phyloP scores from a whole-genome alignment of 495 filamentous ascomycete species.

The Bombardia bombarda region DNA sequence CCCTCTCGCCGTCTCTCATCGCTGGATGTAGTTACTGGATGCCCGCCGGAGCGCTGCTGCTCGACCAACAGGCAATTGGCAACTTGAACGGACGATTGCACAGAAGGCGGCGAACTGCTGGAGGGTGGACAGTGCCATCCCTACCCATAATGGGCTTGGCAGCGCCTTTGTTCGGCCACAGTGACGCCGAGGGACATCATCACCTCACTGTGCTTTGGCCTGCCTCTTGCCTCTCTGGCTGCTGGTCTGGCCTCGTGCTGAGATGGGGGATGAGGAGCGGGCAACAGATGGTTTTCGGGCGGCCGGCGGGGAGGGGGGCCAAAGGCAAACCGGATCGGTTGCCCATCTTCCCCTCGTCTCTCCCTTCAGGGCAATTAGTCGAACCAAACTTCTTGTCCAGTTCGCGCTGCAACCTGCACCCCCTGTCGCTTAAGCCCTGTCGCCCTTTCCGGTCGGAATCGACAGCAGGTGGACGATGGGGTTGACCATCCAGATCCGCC shows the following conservation, averaged over 20 bases:
- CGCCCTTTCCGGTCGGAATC: conserved; percentile 1
- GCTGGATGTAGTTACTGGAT: no score
- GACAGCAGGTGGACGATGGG: conserved; percentile 3
- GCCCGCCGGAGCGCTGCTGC: background rate
- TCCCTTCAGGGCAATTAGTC: conserved; percentile 7
- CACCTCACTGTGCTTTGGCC: conserved; percentile 11
- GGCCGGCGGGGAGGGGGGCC: conserved; percentile 15
- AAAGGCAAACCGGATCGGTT: conserved; percentile 20
- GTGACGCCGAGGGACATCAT: conserved; percentile 24
- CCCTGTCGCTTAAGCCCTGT: conserved; percentile 18
- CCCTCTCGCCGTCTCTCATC: no score
- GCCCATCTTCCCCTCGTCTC: conserved; percentile 1
- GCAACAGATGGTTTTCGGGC: conserved; percentile 1
- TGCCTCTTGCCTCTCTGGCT: background rate
- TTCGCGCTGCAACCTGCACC: conserved; percentile 7
- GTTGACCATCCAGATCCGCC: conserved; percentile 16
- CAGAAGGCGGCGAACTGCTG: conserved; percentile 14
- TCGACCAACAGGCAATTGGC: conserved; percentile 1
- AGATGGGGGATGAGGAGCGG: conserved; percentile 6
- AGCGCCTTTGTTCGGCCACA: conserved; percentile 14
- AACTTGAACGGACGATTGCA: conserved; percentile 12
- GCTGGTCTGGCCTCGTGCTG: background rate
- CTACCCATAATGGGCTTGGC: conserved; percentile 21
- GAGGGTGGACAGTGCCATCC: conserved; percentile 21
- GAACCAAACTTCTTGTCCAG: conserved; percentile 3